These are phyloP conservation scores for Clavaria fumosa DNA, from an alignment of 768 basidiomycete species.

Conservation along the genomic window DNA sequence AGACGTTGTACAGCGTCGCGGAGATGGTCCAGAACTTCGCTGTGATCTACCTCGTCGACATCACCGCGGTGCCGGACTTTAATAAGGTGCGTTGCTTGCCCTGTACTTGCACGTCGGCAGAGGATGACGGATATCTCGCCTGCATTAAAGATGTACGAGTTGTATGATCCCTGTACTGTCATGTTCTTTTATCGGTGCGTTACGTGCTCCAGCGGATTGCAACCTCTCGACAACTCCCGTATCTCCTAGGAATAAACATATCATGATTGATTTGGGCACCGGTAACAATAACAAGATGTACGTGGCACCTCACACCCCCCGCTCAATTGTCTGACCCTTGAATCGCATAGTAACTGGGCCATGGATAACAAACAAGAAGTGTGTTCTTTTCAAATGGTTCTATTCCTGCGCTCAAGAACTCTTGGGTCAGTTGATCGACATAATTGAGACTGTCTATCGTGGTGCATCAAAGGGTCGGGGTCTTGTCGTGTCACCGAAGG, in stretches of 20 bases:
- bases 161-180: constrained; percentile 93
- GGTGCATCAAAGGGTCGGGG: constrained; percentile 96
- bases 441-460: constrained; percentile 95
- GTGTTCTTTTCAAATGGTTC: constrained; percentile 9
- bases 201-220: background rate
- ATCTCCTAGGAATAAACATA: constrained; percentile 76
- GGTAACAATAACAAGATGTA: constrained; percentile 99
- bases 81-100: constrained; percentile 56
- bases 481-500: constrained; percentile 94
- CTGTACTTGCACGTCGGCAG: too few relatives aligned
- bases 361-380: constrained; percentile 99
- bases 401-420: background rate
- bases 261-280: constrained; percentile 99
- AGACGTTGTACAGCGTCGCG: constrained; percentile 79
- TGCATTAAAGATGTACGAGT: constrained; percentile 78
- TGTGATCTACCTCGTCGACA: constrained; percentile 90
- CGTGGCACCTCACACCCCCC: constrained; percentile 17
- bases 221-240: too few relatives aligned
- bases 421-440: constrained; percentile 95
- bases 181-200: constrained; percentile 97
- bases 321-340: background rate
- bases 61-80: constrained; percentile 95
- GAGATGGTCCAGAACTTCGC: constrained; percentile 99
- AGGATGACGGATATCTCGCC: too few relatives aligned
- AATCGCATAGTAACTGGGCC: constrained; percentile 73